Conservation (phyloP, 1,284 basidiomycete genomes). For the Moniliophthora roreri region DNA sequence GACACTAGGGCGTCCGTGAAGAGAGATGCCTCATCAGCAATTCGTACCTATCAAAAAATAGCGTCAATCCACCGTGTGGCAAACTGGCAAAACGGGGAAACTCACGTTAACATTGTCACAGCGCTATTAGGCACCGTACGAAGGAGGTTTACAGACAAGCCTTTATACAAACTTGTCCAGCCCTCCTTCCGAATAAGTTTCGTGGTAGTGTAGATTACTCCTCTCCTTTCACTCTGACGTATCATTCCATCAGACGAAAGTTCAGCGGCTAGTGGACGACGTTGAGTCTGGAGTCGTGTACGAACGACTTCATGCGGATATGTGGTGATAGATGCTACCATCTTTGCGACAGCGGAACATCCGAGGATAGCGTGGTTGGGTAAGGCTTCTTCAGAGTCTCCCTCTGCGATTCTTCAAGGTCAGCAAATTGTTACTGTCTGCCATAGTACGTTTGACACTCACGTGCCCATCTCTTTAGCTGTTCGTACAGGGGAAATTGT, state of each 20-base stretch:
- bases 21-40: conserved; percentile 65
- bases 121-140: conserved; percentile 93
- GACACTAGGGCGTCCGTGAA: conserved; percentile 22
- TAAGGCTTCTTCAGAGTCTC: conserved; percentile 57
- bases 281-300: conserved; percentile 86
- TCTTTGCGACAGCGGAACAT: conserved; percentile 89
- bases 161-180: conserved; percentile 86
- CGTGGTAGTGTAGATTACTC: conserved; percentile 71
- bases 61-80: not conserved
- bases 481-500: conserved; percentile 95
- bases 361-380: conserved; percentile 72
- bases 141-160: conserved; percentile 86
- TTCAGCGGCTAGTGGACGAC: conserved; percentile 56
- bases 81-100: conserved; percentile 23
- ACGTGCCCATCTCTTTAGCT: conserved; percentile 84
- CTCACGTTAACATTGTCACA: conserved; percentile 92
- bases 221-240: conserved; percentile 49
- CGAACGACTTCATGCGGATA: conserved; percentile 97
- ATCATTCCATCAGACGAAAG: conserved; percentile 59
- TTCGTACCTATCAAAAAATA: conserved; percentile 49
- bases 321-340: conserved; percentile 90
- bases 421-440: not conserved
- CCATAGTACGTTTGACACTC: conserved; percentile 33
- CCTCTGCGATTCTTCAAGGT: conserved; percentile 36
- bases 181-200: conserved; percentile 81